Base-by-base conservation (phyloP, 2,329 filamentous ascomycete species). In the Ceratocystis eucalypticola region DNA sequence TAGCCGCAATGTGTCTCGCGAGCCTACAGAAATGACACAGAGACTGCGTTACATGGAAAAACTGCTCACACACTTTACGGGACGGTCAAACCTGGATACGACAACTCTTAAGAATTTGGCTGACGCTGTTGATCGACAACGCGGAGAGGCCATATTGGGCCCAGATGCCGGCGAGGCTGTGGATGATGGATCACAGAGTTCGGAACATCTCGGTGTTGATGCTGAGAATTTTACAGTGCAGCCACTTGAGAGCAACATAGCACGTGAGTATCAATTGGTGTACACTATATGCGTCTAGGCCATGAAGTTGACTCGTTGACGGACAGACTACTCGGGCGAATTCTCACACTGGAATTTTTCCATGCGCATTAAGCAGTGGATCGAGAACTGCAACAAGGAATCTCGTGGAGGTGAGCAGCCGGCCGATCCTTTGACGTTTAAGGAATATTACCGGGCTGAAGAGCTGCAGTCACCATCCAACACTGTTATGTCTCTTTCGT, bases 281-380 rank as follows among this genome's bases (percentile, higher is more conserved):
- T 50, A 66, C 48, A 4, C 3, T 53, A 28, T 55, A 55, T 44
- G 33, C 20, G 45, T 65, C 12, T 4, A 48, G 48, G 17, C 28
- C 28, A 15, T 30, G 44, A 59, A 65, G 37, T 44, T 33, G 25
- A 57, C 48, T 61, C 3, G 44, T 33, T 59, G 28, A 37, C 3
- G 48, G 48, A 53, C 46, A 80, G 78, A 81, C 65, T 81, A 80
- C 67, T 81, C 79, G 0, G 79, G 79, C 7, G 79, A 81, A 68
- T 80, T 81, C 69, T 81, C 79, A 1, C 79, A 81, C 66, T 80
- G 79, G 77, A 80, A 80, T 69, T 81, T 81, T 69, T 80, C 79
- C 50, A 80, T 79, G 77, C 73, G 77, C 50, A 76, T 80, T 69
- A 80, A 80, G 69, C 75, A 77, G n/a, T 78, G 77, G 71, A 77